phyloP scores from a whole-genome alignment of 2,329 filamentous ascomycete genomes.

The Drechslerella dactyloides region DNA sequence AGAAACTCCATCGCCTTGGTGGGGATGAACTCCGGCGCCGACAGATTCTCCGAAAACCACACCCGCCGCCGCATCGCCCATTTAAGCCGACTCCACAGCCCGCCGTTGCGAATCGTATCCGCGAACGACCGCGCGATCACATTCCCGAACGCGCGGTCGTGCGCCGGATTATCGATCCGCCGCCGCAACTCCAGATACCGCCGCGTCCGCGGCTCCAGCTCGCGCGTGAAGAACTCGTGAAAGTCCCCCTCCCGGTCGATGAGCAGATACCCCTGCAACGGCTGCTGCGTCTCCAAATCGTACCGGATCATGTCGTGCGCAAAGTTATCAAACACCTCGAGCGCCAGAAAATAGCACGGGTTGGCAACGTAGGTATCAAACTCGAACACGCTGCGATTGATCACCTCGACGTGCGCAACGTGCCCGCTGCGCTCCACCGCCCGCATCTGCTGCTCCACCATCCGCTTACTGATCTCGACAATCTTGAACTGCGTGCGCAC shows the following conservation, averaged over 20 bases:
- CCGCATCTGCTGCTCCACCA: slow-evolving; percentile 79
- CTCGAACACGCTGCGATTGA: slow-evolving; percentile 93
- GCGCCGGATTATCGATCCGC: slow-evolving; percentile 63
- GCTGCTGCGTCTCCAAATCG: slow-evolving; percentile 77
- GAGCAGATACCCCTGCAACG: slow-evolving; percentile 86
- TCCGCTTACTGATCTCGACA: slow-evolving; percentile 87
- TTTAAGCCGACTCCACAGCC: slow-evolving; percentile 54
- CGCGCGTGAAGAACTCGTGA: slow-evolving; percentile 86
- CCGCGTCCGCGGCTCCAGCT: slow-evolving; percentile 79
- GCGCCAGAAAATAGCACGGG: slow-evolving; percentile 95
- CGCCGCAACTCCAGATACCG: slow-evolving; percentile 85
- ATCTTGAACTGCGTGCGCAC: slow-evolving; percentile 90
- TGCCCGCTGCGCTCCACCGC: slow-evolving; percentile 75
- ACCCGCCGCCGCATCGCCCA: slow-evolving; percentile 67
- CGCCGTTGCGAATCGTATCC: slow-evolving; percentile 33
- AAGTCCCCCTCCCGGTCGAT: slow-evolving; percentile 87
- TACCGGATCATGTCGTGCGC: slow-evolving; percentile 94
- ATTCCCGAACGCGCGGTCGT: slow-evolving; percentile 46
- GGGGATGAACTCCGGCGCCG: slow-evolving; percentile 87
- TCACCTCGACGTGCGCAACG: slow-evolving; percentile 83
- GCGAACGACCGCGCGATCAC: slow-evolving; percentile 49
- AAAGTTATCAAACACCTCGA: slow-evolving; percentile 99
- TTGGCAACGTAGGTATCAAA: slow-evolving; percentile 87
- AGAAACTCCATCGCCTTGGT: slow-evolving; percentile 97
- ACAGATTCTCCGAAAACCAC: slow-evolving; percentile 77